Evolutionary conservation across 2,329 filamentous ascomycete genomes (phyloP).

Genomic region (Neopestalotiopsis clavispora): DNA sequence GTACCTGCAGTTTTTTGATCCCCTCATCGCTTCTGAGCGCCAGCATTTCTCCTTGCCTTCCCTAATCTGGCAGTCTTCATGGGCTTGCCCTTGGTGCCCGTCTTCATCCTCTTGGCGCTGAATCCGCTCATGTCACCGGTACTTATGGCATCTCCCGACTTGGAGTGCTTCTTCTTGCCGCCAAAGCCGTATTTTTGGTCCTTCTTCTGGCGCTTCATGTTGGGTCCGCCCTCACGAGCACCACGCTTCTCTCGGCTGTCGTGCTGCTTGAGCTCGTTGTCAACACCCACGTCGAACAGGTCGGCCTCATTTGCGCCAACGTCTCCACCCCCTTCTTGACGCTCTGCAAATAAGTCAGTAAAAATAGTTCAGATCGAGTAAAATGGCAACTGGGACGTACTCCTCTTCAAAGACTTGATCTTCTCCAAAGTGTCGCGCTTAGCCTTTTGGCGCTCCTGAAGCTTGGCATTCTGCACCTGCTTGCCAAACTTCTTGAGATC

Average conservation of each 20-base stretch:
- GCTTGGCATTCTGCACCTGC: constrained; percentile 93
- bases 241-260: constrained; percentile 39
- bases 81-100: constrained; percentile 38
- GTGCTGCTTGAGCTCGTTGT: constrained; percentile 64
- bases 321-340: constrained; percentile 70
- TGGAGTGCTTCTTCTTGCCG: constrained; percentile 89
- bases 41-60: constrained; percentile 57
- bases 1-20: neutral
- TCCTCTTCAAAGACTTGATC: constrained; percentile 93
- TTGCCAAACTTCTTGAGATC: constrained; percentile 99
- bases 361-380: neutral
- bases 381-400: constrained; percentile 59
- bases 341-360: constrained; percentile 62
- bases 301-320: constrained; percentile 78
- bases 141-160: constrained; percentile 88
- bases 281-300: constrained; percentile 89
- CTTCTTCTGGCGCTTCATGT: constrained; percentile 87
- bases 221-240: constrained; percentile 46
- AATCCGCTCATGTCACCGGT: constrained; percentile 82
- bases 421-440: constrained; percentile 95
- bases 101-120: constrained; percentile 86
- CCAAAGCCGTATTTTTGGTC: constrained; percentile 94
- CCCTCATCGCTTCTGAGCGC: constrained; percentile 40
- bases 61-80: constrained; percentile 50
- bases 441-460: constrained; percentile 91